Evolutionary conservation across 805 yeast genomes (phyloP).

Genomic region (Metschnikowia arizonensis): DNA sequence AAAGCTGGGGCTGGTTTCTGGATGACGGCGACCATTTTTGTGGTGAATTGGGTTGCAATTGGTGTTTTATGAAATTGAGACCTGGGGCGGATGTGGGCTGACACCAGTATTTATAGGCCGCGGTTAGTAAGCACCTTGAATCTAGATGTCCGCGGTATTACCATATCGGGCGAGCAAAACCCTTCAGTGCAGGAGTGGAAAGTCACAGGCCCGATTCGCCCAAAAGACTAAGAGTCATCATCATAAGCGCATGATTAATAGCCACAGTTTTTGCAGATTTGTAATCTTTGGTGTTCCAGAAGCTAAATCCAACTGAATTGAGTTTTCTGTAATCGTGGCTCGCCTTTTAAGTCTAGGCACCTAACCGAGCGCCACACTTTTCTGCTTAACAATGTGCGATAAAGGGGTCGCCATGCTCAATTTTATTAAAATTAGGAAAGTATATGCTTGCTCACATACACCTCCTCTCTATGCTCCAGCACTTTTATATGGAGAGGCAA

Average conservation of each 20-base stretch:
- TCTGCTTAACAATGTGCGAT: constrained; percentile 1
- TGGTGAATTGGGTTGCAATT: not conserved
- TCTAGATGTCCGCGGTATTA: constrained; percentile 19
- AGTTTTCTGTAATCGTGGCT: not conserved
- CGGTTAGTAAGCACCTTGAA: constrained; percentile 13
- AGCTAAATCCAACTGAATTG: not conserved
- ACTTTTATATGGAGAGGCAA: too few relatives aligned
- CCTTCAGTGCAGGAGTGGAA: constrained; percentile 3
- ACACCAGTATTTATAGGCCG: constrained; percentile 13
- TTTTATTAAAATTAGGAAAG: not conserved
- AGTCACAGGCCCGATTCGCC: constrained; percentile 4
- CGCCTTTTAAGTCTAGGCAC: not conserved
- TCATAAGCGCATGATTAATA: not conserved
- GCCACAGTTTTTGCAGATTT: not conserved
- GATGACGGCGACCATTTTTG: constrained; percentile 76
- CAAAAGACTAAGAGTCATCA: not conserved
- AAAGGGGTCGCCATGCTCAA: constrained; percentile 1
- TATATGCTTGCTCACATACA: not conserved
- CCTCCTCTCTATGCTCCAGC: not conserved
- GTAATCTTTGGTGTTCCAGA: not conserved
- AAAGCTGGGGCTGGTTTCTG: constrained; percentile 96
- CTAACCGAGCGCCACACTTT: constrained; percentile 2
- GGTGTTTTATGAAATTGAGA: constrained; percentile 1
- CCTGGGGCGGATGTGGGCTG: not conserved
- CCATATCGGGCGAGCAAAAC: constrained; percentile 8